Conservation (phyloP, 2,329 filamentous ascomycete genomes). For the Alternaria burnsii region DNA sequence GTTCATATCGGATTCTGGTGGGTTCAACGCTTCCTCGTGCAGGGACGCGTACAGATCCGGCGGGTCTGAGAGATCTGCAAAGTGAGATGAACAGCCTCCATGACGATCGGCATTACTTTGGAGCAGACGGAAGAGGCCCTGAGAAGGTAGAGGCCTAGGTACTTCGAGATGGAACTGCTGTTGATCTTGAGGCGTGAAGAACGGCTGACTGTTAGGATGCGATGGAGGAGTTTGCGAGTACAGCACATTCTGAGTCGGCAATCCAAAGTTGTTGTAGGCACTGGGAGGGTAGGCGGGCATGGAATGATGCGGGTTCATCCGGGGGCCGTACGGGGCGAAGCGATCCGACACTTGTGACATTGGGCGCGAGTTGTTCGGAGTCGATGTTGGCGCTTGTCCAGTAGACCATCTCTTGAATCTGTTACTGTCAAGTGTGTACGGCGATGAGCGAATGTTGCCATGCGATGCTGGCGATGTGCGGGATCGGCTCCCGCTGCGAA, state of each 20-base stretch:
- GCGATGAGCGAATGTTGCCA: conserved; percentile 71
- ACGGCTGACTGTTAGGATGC: conserved; percentile 57
- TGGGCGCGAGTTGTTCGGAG: conserved; percentile 64
- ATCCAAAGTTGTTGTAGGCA: conserved; percentile 41
- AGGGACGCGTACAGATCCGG: conserved; percentile 80
- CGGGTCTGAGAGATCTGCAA: conserved; percentile 76
- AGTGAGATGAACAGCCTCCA: conserved; percentile 69
- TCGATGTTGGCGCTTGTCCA: conserved; percentile 67
- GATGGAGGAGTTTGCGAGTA: conserved; percentile 60
- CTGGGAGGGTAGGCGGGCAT: conserved; percentile 49
- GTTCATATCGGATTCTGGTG: conserved; percentile 83
- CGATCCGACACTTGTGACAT: conserved; percentile 68
- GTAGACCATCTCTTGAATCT: conserved; percentile 81
- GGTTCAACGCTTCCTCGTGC: conserved; percentile 75
- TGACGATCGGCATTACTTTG: conserved; percentile 78
- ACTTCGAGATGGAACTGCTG: conserved; percentile 61
- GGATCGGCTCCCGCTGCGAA: conserved; percentile 68
- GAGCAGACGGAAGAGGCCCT: conserved; percentile 76
- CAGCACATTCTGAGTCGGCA: conserved; percentile 47
- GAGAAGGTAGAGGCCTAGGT: conserved; percentile 68
- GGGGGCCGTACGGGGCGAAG: conserved; percentile 67
- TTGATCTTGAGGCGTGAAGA: conserved; percentile 61
- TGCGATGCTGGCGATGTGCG: conserved; percentile 76
- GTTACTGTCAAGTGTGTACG: conserved; percentile 73
- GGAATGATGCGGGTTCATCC: conserved; percentile 56